These are phyloP conservation scores for Podaxis rugospora DNA, from an alignment of 768 basidiomycete genomes.

Conservation along the genomic window DNA sequence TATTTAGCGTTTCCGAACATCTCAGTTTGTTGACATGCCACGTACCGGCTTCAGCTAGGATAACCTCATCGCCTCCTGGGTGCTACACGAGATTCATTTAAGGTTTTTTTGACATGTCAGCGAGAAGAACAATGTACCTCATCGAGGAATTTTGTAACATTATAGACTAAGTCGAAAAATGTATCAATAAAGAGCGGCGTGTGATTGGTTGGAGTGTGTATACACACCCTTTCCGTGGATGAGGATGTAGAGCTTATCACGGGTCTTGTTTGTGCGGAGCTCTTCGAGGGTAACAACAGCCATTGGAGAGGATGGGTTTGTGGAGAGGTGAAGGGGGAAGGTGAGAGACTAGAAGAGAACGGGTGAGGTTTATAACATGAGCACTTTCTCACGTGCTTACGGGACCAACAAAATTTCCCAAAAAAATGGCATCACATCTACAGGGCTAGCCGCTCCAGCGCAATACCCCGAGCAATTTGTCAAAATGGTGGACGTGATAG, in stretches of 20 bases:
- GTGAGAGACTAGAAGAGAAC: constrained; percentile 18
- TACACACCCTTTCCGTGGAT: constrained; percentile 76
- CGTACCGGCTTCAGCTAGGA: constrained; percentile 87
- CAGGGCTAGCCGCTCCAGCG: not conserved
- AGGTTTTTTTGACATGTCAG: not conserved
- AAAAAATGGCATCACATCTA: not conserved
- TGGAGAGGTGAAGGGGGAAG: constrained; percentile 24
- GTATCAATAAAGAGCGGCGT: constrained; percentile 21
- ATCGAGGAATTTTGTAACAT: constrained; percentile 91
- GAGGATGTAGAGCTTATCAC: constrained; percentile 77
- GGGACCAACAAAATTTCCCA: constrained; percentile 24
- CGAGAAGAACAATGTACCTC: constrained; percentile 51
- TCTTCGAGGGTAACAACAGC: constrained; percentile 61
- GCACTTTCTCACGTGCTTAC: constrained; percentile 17
- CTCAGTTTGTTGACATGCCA: constrained; percentile 20
- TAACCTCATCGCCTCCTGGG: constrained; percentile 97
- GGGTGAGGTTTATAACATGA: constrained; percentile 10
- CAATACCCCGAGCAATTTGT: constrained; percentile 1
- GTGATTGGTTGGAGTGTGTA: constrained; percentile 29
- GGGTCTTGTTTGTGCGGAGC: constrained; percentile 71
- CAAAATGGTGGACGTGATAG: not conserved
- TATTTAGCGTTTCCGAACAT: constrained; percentile 10
- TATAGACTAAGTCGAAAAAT: constrained; percentile 62
- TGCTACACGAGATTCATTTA: constrained; percentile 40
- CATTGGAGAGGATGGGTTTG: constrained; percentile 28